phyloP scores from a whole-genome alignment of 2,329 filamentous ascomycete genomes.

The Monilinia laxa region DNA sequence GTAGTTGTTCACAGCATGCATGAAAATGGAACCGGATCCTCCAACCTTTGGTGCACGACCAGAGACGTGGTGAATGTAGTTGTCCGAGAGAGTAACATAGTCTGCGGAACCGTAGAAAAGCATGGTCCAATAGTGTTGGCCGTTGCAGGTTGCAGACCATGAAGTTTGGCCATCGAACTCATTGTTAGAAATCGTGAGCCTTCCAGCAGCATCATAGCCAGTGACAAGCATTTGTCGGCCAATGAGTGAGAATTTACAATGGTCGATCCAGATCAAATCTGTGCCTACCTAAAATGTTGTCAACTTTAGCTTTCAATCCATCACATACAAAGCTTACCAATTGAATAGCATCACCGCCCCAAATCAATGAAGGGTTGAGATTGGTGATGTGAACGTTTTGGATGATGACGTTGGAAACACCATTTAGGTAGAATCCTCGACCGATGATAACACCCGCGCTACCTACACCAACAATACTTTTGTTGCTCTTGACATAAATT shows the following conservation, averaged over 20 bases:
- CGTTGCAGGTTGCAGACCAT: constrained; percentile 47
- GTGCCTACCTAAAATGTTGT: constrained; percentile 28
- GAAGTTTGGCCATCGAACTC: constrained; percentile 46
- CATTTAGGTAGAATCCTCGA: constrained; percentile 33
- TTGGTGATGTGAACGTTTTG: constrained; percentile 36
- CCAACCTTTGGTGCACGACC: constrained; percentile 46
- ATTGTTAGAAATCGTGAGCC: constrained; percentile 48
- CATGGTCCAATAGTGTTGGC: constrained; percentile 49
- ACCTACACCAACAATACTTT: constrained; percentile 35
- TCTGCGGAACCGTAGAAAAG: constrained; percentile 44
- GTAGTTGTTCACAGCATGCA: constrained; percentile 46
- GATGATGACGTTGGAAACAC: constrained; percentile 35
- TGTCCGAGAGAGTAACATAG: constrained; percentile 43
- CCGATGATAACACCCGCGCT: constrained; percentile 32
- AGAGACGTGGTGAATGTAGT: constrained; percentile 46
- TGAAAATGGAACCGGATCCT: constrained; percentile 36
- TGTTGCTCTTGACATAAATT: constrained; percentile 35
- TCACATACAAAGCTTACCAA: constrained; percentile 25
- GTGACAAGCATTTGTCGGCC: constrained; percentile 45
- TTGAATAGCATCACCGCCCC: constrained; percentile 42
- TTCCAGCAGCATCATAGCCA: constrained; percentile 38
- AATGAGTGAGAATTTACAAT: constrained; percentile 37
- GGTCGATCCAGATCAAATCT: constrained; percentile 42
- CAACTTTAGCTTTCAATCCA: neutral
- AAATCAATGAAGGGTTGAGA: constrained; percentile 43